Percentiles rank a stretch among this genome's conserved stretches.
Evolutionary conservation across 345 rosid species (phyloP).

Genomic region (Gossypium herbaceum): DNA sequence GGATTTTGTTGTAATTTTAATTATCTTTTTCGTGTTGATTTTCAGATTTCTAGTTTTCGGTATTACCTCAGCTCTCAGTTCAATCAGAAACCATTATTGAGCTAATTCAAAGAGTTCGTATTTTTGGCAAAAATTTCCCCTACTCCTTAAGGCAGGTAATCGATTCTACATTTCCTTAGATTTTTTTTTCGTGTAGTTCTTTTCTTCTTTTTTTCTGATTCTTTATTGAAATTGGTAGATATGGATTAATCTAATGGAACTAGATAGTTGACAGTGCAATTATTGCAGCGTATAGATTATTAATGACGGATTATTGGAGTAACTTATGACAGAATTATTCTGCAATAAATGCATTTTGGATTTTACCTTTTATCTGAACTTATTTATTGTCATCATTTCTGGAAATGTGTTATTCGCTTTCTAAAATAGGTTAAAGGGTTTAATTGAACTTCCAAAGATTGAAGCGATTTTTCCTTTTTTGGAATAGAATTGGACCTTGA

Average conservation of each 20-base stretch:
- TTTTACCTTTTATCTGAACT: background rate
- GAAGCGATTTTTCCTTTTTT: background rate
- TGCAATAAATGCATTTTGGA: slow-evolving; percentile 10
- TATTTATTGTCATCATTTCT: background rate
- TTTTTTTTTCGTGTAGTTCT: background rate
- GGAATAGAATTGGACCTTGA: background rate
- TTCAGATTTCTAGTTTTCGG: slow-evolving; percentile 37
- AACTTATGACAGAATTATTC: background rate
- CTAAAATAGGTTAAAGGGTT: background rate
- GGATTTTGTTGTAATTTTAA: background rate
- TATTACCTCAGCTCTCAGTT: slow-evolving; percentile 31
- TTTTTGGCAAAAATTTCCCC: background rate
- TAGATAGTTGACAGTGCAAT: background rate
- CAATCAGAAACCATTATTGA: slow-evolving; percentile 32
- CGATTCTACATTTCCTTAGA: background rate
- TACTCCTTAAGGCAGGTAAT: slow-evolving; percentile 3
- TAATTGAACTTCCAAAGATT: background rate
- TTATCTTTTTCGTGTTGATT: slow-evolving; percentile 2
- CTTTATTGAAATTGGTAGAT: background rate
- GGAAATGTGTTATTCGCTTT: background rate
- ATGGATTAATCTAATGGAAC: background rate
- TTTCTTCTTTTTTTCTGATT: background rate
- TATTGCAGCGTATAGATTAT: background rate
- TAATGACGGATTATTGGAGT: background rate
- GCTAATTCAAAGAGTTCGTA: background rate